Conservation (phyloP, 2,329 filamentous ascomycete species). For the Beauveria bassiana region DNA sequence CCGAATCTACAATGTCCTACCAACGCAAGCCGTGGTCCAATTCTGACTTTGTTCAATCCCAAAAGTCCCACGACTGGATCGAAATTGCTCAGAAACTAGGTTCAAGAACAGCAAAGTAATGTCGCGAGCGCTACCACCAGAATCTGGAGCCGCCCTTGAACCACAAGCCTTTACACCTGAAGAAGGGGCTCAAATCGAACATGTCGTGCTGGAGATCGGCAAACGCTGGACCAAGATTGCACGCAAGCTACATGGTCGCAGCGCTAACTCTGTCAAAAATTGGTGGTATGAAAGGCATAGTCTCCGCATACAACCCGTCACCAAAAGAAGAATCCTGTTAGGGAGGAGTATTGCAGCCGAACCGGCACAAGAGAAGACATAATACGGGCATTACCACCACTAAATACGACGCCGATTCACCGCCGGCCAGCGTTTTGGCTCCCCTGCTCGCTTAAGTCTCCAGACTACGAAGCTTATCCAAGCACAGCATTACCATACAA, state of each 20-base stretch:
- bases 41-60: no score
- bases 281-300: constrained; percentile 97
- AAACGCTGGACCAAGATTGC: constrained; percentile 93
- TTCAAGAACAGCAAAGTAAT: no score
- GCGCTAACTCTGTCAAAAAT: constrained; percentile 95
- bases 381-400: no score
- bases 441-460: not conserved
- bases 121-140: constrained; percentile 85
- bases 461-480: no score
- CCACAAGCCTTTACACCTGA: constrained; percentile 61
- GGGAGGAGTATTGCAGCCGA: no score
- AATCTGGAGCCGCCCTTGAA: constrained; percentile 75
- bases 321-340: constrained; percentile 19
- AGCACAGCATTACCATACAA: not conserved
- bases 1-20: no score
- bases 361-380: no score
- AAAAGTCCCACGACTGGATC: no score
- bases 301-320: constrained; percentile 50
- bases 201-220: constrained; percentile 69
- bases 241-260: constrained; percentile 69
- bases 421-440: not conserved
- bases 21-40: no score
- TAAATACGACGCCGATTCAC: no score
- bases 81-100: no score
- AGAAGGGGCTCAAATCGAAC: constrained; percentile 67